A percentile compares a stretch with the other conserved stretches of the same genome.
phyloP scores from a whole-genome alignment of 2,329 filamentous ascomycete genomes.

The Ophiosphaerella korrae region DNA sequence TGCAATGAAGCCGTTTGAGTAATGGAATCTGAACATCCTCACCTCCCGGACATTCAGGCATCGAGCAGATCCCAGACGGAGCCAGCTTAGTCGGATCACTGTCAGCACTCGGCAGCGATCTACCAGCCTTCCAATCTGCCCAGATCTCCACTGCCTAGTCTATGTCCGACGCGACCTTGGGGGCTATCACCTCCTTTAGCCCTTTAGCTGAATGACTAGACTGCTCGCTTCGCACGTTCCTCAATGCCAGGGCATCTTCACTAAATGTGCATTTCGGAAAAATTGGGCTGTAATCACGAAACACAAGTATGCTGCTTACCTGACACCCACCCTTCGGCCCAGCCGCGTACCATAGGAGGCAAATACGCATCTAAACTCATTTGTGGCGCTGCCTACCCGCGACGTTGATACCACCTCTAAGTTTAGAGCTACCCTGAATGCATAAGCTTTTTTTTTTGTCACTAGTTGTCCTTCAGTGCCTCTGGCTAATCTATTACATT shows the following conservation, averaged over 20 bases:
- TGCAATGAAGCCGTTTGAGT: conserved; percentile 18
- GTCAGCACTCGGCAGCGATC: conserved; percentile 19
- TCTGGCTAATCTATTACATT: conserved; percentile 1
- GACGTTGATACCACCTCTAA: conserved; percentile 22
- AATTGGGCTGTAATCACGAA: conserved; percentile 25
- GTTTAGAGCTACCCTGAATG: conserved; percentile 4
- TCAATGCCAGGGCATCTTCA: conserved; percentile 10
- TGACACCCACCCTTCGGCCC: conserved; percentile 21
- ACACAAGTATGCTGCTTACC: conserved; percentile 22
- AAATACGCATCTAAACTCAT: conserved; percentile 18
- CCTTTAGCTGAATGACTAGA: conserved; percentile 19
- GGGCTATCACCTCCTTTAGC: conserved; percentile 18
- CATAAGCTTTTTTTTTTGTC: neutral
- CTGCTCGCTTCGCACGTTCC: conserved; percentile 23
- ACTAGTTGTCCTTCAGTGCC: neutral
- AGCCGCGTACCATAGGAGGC: conserved; percentile 22
- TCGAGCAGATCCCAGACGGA: conserved; percentile 23
- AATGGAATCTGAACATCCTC: neutral
- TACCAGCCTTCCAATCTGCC: conserved; percentile 9
- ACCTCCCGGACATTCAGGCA: conserved; percentile 10
- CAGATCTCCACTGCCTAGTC: conserved; percentile 32
- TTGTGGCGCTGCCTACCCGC: conserved; percentile 29
- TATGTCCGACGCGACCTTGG: conserved; percentile 33
- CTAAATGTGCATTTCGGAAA: conserved; percentile 15
- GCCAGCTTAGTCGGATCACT: conserved; percentile 11